Conservation (phyloP, 805 yeast genomes). For the Hanseniaspora lachancei region DNA sequence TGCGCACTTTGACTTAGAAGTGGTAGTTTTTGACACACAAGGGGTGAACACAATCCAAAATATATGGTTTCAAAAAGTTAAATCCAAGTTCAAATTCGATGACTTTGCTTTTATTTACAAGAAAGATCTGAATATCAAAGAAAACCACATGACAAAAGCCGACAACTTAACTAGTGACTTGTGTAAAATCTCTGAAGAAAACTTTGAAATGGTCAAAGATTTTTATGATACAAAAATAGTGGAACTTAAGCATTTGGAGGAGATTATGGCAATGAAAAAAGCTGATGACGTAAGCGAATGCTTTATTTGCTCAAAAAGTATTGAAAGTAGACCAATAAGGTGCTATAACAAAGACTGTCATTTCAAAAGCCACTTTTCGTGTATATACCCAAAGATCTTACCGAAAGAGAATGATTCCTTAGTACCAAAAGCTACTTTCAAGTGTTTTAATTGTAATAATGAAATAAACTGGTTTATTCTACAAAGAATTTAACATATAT, state of each 20-base stretch:
- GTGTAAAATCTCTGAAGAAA: constrained; percentile 15
- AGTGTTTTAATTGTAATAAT: constrained; percentile 25
- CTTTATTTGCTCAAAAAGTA: neutral
- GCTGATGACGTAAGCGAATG: neutral
- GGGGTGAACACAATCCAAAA: neutral
- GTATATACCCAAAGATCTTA: constrained; percentile 24
- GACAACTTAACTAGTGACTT: neutral
- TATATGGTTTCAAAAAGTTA: constrained; percentile 4
- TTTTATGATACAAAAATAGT: constrained; percentile 18
- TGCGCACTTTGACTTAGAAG: constrained; percentile 32
- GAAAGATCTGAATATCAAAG: neutral
- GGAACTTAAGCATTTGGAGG: neutral
- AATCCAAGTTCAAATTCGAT: neutral
- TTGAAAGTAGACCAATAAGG: constrained; percentile 1
- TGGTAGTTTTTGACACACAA: constrained; percentile 33
- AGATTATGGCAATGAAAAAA: neutral
- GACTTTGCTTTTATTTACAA: neutral
- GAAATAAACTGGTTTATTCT: constrained; percentile 23
- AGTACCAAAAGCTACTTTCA: constrained; percentile 21
- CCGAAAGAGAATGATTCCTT: constrained; percentile 16
- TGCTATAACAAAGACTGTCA: constrained; percentile 28
- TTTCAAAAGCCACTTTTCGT: constrained; percentile 29
- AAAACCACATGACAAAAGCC: neutral
- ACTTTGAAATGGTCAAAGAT: constrained; percentile 21
- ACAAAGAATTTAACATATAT: constrained; percentile 21